These are phyloP conservation scores for Neofusicoccum laricinum DNA, from an alignment of 2,329 filamentous ascomycete genomes.

Conservation along the genomic window DNA sequence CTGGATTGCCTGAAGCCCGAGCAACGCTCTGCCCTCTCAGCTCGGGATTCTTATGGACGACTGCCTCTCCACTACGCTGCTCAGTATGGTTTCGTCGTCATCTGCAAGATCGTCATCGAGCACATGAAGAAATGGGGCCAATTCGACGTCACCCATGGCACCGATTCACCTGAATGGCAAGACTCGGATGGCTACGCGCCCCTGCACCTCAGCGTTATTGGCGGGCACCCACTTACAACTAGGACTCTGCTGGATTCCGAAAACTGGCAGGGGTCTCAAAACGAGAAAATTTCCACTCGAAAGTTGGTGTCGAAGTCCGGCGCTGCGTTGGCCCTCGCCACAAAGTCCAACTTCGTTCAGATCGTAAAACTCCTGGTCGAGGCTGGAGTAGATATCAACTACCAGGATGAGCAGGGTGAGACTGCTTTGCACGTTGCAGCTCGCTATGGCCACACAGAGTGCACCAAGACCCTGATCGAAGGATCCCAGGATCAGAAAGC, in stretches of 20 bases:
- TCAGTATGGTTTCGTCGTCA: slow-evolving; percentile 89
- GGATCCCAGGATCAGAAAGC: slow-evolving; percentile 69
- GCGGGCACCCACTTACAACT: slow-evolving; percentile 84
- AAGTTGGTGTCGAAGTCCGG: slow-evolving; percentile 77
- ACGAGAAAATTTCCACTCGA: slow-evolving; percentile 62
- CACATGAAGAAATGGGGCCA: slow-evolving; percentile 87
- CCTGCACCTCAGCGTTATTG: slow-evolving; percentile 86
- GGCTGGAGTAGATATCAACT: slow-evolving; percentile 89
- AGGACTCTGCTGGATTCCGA: slow-evolving; percentile 77
- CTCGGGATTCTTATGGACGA: slow-evolving; percentile 75
- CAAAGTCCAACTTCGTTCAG: slow-evolving; percentile 77
- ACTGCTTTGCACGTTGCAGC: slow-evolving; percentile 90
- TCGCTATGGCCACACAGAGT: slow-evolving; percentile 79
- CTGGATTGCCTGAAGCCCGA: slow-evolving; percentile 66
- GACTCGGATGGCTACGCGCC: slow-evolving; percentile 89
- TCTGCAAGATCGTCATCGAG: slow-evolving; percentile 82
- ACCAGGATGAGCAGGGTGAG: slow-evolving; percentile 85
- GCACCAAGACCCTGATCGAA: slow-evolving; percentile 71
- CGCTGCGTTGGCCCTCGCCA: slow-evolving; percentile 81
- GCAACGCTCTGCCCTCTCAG: slow-evolving; percentile 66
- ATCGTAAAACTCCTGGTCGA: slow-evolving; percentile 88
- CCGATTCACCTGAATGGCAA: slow-evolving; percentile 86
- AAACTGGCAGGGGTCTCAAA: slow-evolving; percentile 65
- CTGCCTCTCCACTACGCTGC: slow-evolving; percentile 90
- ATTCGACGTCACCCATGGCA: slow-evolving; percentile 79